Percentiles rank a stretch among this genome's conserved stretches.
Conservation (phyloP, 371 early-diverging fungal genomes). For the Mucor ambiguus region DNA sequence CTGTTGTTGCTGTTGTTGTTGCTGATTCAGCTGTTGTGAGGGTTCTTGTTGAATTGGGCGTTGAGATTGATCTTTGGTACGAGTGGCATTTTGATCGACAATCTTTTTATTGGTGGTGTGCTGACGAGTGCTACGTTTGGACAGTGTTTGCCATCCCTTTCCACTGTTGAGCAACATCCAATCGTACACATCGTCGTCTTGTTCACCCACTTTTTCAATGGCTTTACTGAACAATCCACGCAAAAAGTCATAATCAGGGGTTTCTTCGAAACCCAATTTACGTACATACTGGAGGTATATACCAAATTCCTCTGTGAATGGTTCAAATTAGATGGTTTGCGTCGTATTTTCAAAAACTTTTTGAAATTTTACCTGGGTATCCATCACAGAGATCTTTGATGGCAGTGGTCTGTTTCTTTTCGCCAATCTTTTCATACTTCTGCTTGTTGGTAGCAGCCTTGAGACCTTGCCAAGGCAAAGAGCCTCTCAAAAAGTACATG, state of each 20-base stretch:
- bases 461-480: slow-evolving; percentile 97
- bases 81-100: background rate
- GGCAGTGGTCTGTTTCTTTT: slow-evolving; percentile 90
- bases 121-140: slow-evolving; percentile 17
- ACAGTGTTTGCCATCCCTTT: slow-evolving; percentile 50
- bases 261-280: slow-evolving; percentile 90
- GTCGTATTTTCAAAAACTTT: background rate
- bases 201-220: slow-evolving; percentile 65
- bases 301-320: slow-evolving; percentile 74
- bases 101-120: slow-evolving; percentile 20
- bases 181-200: slow-evolving; percentile 88
- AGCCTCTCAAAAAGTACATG: slow-evolving; percentile 96
- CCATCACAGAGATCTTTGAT: slow-evolving; percentile 89
- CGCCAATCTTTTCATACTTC: slow-evolving; percentile 97
- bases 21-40: slow-evolving; percentile 4
- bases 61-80: background rate
- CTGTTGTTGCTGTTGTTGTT: slow-evolving; percentile 8
- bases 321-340: background rate
- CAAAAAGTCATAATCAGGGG: slow-evolving; percentile 90
- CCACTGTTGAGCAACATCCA: slow-evolving; percentile 73
- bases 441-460: slow-evolving; percentile 97
- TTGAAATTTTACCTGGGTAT: slow-evolving; percentile 58
- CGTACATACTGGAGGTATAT: slow-evolving; percentile 74
- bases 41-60: background rate
- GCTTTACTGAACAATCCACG: slow-evolving; percentile 82